Percentiles rank a stretch among this genome's conserved stretches.
Conservation (phyloP, 208 protist species). For the Trypanosoma vivax region DNA sequence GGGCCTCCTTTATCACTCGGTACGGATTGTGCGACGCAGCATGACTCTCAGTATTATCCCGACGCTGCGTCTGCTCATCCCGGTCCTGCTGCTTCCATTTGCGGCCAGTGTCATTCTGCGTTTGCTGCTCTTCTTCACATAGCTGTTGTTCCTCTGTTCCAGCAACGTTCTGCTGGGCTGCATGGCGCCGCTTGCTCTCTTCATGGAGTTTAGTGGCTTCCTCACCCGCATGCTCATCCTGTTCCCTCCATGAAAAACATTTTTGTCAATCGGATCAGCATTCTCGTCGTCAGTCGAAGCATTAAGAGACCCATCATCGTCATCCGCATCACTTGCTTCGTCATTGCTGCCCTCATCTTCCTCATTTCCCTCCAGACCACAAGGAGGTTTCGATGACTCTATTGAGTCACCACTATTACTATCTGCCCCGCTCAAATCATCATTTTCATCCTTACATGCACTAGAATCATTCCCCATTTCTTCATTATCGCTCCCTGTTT, state of each 20-base stretch:
- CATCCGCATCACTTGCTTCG: constrained; percentile 27
- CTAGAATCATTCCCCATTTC: constrained; percentile 28
- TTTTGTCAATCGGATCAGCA: constrained; percentile 59
- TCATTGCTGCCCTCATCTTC: constrained; percentile 14
- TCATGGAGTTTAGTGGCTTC: constrained; percentile 65
- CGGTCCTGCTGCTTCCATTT: constrained; percentile 82
- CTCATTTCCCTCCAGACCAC: constrained; percentile 20
- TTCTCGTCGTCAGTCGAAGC: constrained; percentile 30
- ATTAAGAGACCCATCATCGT: constrained; percentile 16
- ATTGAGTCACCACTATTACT: constrained; percentile 21
- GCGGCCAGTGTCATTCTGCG: constrained; percentile 68
- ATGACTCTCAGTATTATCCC: constrained; percentile 68
- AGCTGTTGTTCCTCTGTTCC: constrained; percentile 62
- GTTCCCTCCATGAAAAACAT: constrained; percentile 73
- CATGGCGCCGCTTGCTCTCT: constrained; percentile 21
- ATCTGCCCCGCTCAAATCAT: constrained; percentile 21
- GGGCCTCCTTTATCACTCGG: constrained; percentile 79
- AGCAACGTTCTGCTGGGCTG: constrained; percentile 30
- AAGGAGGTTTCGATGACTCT: background rate
- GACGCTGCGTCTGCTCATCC: constrained; percentile 56
- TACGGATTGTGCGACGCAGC: constrained; percentile 72
- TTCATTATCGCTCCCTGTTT: constrained; percentile 19
- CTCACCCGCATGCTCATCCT: constrained; percentile 78
- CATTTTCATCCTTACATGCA: constrained; percentile 3
- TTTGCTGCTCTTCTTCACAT: constrained; percentile 67